A percentile compares a stretch with the other conserved stretches of the same genome.
Conservation (phyloP, 2,329 filamentous ascomycete genomes). For the Xylariaceae sp. region DNA sequence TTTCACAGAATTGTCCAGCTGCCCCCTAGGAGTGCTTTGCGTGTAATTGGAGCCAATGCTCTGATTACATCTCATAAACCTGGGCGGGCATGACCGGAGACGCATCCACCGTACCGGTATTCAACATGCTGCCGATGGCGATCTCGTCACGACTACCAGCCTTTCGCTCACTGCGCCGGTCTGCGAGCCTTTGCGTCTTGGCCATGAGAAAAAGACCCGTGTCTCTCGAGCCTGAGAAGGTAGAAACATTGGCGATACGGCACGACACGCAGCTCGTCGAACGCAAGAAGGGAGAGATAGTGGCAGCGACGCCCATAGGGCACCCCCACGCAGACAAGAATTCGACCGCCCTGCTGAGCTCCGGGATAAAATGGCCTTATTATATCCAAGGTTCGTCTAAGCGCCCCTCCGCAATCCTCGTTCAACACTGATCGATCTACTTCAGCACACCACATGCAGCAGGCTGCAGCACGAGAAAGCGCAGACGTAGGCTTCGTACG, state of each 20-base stretch:
- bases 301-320: too few relatives aligned
- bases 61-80: background rate
- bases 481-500: constrained; percentile 46
- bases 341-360: background rate
- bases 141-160: constrained; percentile 48
- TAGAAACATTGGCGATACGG: constrained; percentile 9
- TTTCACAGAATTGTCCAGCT: too few relatives aligned
- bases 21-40: too few relatives aligned
- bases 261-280: background rate
- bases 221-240: constrained; percentile 7
- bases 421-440: background rate
- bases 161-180: constrained; percentile 44
- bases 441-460: constrained; percentile 21
- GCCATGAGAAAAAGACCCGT: constrained; percentile 18
- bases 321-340: too few relatives aligned
- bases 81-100: constrained; percentile 30
- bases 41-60: too few relatives aligned
- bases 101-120: constrained; percentile 46
- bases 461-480: constrained; percentile 28
- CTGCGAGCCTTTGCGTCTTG: constrained; percentile 30
- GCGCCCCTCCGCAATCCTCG: background rate
- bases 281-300: background rate
- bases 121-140: constrained; percentile 48
- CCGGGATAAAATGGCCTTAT: constrained; percentile 23
- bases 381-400: constrained; percentile 24